Evolutionary conservation across 2,329 filamentous ascomycete genomes (phyloP), one percentile per base, ranked within the genome.

Genomic region (Colletotrichum cordylinicola): DNA sequence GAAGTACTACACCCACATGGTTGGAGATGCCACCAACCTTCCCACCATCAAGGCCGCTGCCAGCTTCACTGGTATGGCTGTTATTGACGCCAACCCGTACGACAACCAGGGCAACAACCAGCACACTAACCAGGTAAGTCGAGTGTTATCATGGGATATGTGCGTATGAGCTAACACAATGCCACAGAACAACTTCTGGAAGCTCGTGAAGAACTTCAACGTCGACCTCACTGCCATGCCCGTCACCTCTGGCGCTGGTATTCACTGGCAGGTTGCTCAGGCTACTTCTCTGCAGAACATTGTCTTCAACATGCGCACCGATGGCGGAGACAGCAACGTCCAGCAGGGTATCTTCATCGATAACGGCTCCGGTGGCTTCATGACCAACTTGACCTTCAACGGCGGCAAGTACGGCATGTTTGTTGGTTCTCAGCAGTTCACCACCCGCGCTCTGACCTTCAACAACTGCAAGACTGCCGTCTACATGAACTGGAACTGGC

Each of bases 401-500:
- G 95, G 95, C 76, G 95, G 95, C 77, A 91, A 91, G 79, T 92
- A 93, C 79, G 95, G 95, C 70, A 93, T 93, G 79, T 96, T 95
- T 86, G 87, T 96, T 31, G 95, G 95, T 66, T 96, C 93, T 85
- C 95, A 98, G 86, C 95, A 98, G 85, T 97, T 96, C 85, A 96
- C 95, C 52, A 93, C 93, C 33, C 93, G 95, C 79, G 97, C 98
- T 85, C 82, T 97, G 82, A 94, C 90, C 43, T 98, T 98, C 89
- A 95, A 94, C 83, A 90, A 91, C 84, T 96, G 94, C 87, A 90
- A 95, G 82, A 98, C 95, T 3, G 95, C 94, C 77, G 92, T 98
- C 78, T 95, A 91, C 86, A 94, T 97, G 92, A 96, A 96, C 88
- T 98, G 95, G 95, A 95, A 96, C 87, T 98, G 95, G 95, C 88